Evolutionary conservation across 169 alveolate species (phyloP).

Genomic region (Plasmodium malariae): DNA sequence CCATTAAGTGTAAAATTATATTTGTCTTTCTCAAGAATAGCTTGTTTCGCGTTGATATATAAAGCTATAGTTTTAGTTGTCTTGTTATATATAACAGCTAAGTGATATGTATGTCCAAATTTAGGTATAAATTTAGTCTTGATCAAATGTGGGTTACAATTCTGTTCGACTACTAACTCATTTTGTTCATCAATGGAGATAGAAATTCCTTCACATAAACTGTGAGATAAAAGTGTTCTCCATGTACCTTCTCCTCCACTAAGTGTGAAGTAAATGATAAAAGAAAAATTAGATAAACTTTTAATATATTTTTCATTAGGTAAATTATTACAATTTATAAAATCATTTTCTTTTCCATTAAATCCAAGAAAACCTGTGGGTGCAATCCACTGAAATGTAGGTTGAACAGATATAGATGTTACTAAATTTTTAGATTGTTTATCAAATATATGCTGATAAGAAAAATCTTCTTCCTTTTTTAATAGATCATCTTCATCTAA

Average conservation of each 20-base stretch:
- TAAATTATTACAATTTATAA: conserved; percentile 78
- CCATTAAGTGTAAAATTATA: conserved; percentile 72
- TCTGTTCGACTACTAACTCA: conserved; percentile 87
- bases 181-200: conserved; percentile 85
- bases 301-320: conserved; percentile 83
- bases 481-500: conserved; percentile 26
- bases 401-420: not conserved
- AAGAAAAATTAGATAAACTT: conserved; percentile 81
- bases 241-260: conserved; percentile 77
- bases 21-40: conserved; percentile 4
- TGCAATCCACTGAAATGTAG: conserved; percentile 74
- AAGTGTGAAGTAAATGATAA: conserved; percentile 78
- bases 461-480: conserved; percentile 8
- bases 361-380: conserved; percentile 76
- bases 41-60: conserved; percentile 66
- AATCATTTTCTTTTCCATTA: conserved; percentile 82
- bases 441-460: not conserved
- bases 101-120: conserved; percentile 79
- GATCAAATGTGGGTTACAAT: conserved; percentile 85
- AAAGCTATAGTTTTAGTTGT: conserved; percentile 71
- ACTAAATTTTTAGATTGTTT: not conserved
- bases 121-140: conserved; percentile 84
- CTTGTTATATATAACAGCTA: conserved; percentile 35
- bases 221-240: conserved; percentile 80
- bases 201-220: conserved; percentile 88